A percentile compares a stretch with the other conserved stretches of the same genome.
Evolutionary conservation across 805 yeast species (phyloP).

Genomic region (Ogataea ganodermae): DNA sequence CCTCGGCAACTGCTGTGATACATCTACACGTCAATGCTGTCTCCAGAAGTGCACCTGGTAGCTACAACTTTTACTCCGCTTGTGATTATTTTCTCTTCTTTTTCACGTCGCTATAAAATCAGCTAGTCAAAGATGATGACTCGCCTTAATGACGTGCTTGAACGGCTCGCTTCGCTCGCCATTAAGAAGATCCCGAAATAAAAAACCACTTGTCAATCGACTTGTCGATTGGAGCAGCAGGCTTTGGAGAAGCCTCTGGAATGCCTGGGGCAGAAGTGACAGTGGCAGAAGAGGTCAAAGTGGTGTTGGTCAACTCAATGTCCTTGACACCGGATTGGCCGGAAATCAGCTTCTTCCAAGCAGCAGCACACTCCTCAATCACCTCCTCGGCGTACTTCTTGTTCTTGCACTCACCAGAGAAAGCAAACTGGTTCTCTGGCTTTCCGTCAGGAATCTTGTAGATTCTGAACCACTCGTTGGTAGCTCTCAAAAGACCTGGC

Average conservation of each 20-base stretch:
- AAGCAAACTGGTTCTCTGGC: conserved; percentile 96
- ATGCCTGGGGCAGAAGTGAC: conserved; percentile 52
- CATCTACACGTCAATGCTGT: no score
- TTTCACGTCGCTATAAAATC: no score
- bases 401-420: conserved; percentile 89
- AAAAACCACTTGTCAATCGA: conserved; percentile 98
- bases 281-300: conserved; percentile 59
- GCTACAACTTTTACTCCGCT: no score
- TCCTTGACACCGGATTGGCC: conserved; percentile 67
- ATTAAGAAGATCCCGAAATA: conserved; percentile 75
- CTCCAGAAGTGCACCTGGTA: no score
- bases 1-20: no score
- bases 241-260: conserved; percentile 69
- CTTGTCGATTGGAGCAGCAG: conserved; percentile 94
- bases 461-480: conserved; percentile 97
- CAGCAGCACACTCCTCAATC: conserved; percentile 76
- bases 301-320: conserved; percentile 74
- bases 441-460: conserved; percentile 98
- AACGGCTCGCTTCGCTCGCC: not conserved
- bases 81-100: no score
- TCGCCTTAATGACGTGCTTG: not conserved
- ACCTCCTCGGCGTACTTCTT: conserved; percentile 84
- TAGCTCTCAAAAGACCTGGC: conserved; percentile 92
- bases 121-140: not conserved
- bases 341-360: conserved; percentile 76